phyloP scores from a whole-genome alignment of 371 early-diverging fungal species.

The Apophysomyces ossiformis region DNA sequence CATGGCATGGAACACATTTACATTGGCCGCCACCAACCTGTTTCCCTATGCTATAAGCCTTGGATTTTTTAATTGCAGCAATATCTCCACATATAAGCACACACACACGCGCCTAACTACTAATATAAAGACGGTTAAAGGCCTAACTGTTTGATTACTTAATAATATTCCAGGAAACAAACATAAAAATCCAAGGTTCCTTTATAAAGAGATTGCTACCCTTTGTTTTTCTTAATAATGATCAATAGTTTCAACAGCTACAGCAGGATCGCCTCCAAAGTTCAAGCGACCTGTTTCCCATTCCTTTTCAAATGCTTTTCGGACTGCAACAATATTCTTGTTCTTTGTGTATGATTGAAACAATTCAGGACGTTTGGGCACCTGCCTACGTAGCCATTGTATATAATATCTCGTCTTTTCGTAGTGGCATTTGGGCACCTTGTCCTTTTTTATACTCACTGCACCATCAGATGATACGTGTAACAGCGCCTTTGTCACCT shows the following conservation, averaged over 20 bases:
- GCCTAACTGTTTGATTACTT: no score
- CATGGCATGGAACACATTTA: background rate
- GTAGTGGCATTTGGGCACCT: constrained; percentile 31
- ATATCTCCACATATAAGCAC: no score
- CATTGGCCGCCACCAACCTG: no score
- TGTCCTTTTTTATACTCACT: background rate
- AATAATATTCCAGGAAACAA: no score
- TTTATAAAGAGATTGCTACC: no score
- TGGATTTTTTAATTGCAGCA: no score
- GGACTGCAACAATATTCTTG: constrained; percentile 75
- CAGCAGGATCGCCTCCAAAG: constrained; percentile 7
- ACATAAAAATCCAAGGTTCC: no score
- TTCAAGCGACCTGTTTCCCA: constrained; percentile 17
- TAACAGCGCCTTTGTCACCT: constrained; percentile 71
- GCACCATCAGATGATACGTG: background rate
- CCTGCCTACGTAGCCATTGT: constrained; percentile 73
- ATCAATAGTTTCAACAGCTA: no score
- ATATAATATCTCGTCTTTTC: constrained; percentile 71
- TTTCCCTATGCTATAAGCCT: no score
- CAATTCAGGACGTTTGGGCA: constrained; percentile 67
- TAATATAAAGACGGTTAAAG: no score
- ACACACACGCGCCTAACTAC: no score
- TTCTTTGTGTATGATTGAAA: constrained; percentile 69
- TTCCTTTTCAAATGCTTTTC: constrained; percentile 21
- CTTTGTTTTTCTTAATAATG: no score